Evolutionary conservation across 2,329 filamentous ascomycete genomes (phyloP).

Genomic region (Hymenoscyphus albidus): DNA sequence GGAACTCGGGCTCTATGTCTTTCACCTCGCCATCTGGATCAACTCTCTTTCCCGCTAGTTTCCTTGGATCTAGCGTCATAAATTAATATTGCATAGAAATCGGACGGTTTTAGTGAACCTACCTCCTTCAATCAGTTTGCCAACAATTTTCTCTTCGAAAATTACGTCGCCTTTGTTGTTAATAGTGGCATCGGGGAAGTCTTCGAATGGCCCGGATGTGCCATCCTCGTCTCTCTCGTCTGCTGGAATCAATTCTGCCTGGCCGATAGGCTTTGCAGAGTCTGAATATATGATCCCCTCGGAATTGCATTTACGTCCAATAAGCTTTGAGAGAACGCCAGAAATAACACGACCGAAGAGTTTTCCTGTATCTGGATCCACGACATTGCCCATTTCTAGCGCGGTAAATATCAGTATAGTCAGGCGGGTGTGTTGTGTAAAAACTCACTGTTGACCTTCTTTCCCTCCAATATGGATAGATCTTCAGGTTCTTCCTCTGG

Average conservation of each 20-base stretch:
- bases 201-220: slow-evolving; percentile 51
- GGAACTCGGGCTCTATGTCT: not conserved
- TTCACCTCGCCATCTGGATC: slow-evolving; percentile 66
- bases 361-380: slow-evolving; percentile 47
- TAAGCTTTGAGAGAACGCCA: slow-evolving; percentile 59
- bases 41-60: slow-evolving; percentile 60
- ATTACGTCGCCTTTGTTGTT: slow-evolving; percentile 51
- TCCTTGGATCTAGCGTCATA: slow-evolving; percentile 47
- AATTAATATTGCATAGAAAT: too few species aligned
- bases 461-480: slow-evolving; percentile 48
- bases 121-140: slow-evolving; percentile 56
- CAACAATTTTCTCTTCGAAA: slow-evolving; percentile 51
- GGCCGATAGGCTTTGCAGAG: slow-evolving; percentile 63
- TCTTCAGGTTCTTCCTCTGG: slow-evolving; percentile 36
- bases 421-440: not conserved
- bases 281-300: slow-evolving; percentile 70
- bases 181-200: slow-evolving; percentile 52
- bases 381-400: slow-evolving; percentile 49
- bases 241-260: slow-evolving; percentile 60
- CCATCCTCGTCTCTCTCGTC: slow-evolving; percentile 47
- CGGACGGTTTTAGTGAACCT: too few species aligned
- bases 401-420: not conserved
- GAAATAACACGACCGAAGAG: slow-evolving; percentile 60
- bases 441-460: slow-evolving; percentile 49
- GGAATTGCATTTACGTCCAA: slow-evolving; percentile 61